Percentiles rank a stretch among this genome's conserved stretches.
Evolutionary conservation across 371 early-diverging fungal genomes (phyloP).

Genomic region (Actinomortierella wolfii): DNA sequence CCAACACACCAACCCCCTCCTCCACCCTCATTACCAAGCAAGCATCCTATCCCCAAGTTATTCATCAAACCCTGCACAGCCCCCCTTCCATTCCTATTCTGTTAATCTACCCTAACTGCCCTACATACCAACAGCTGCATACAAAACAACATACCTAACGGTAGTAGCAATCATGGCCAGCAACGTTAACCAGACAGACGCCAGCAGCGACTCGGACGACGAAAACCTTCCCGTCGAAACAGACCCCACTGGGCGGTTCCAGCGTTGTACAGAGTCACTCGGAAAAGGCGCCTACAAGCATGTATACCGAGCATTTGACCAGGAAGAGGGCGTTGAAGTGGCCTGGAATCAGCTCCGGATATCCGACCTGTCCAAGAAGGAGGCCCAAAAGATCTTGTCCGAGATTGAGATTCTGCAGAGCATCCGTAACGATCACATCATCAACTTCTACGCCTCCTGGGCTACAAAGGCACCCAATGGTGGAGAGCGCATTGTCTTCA

Average conservation of each 20-base stretch:
- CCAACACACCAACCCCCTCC: not conserved
- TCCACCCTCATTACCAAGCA: not conserved
- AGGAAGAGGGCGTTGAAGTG: constrained; percentile 89
- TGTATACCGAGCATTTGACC: constrained; percentile 88
- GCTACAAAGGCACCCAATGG: constrained; percentile 56
- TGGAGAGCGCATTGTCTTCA: constrained; percentile 79
- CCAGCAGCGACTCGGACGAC: constrained; percentile 40
- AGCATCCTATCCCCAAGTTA: too few relatives aligned
- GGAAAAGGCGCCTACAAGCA: constrained; percentile 90
- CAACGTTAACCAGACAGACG: constrained; percentile 27
- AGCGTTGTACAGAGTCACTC: constrained; percentile 65
- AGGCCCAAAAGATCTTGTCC: constrained; percentile 58
- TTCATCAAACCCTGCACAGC: not conserved
- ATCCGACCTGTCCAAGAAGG: constrained; percentile 60
- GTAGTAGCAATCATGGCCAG: constrained; percentile 33
- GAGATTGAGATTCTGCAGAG: constrained; percentile 76
- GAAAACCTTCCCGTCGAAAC: constrained; percentile 58
- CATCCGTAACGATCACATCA: constrained; percentile 87
- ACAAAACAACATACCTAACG: not conserved
- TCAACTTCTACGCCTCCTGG: constrained; percentile 79
- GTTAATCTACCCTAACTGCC: too few relatives aligned
- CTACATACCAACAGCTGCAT: not conserved
- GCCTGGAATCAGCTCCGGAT: constrained; percentile 89
- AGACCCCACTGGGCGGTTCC: constrained; percentile 74
- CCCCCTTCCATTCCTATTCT: too few relatives aligned